Evolutionary conservation across 225 moss, liverwort and hornwort genomes (phyloP).

Genomic region (Polytrichum formosum): DNA sequence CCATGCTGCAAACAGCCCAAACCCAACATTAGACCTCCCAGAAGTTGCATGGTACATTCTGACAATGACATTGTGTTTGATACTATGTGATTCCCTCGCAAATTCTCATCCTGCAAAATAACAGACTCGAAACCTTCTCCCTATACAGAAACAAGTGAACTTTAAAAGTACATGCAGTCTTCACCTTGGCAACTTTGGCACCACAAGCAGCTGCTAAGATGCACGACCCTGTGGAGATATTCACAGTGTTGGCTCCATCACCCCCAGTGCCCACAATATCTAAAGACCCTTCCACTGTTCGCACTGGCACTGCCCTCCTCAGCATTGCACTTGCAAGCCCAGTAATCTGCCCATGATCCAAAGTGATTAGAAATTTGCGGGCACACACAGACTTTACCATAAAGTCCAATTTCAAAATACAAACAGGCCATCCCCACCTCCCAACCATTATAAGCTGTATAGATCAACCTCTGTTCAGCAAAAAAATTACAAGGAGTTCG

Average conservation of each 20-base stretch:
- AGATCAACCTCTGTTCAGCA: constrained; percentile 5
- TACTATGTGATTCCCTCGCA: constrained; percentile 3
- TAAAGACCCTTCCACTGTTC: constrained; percentile 61
- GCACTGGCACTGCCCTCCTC: constrained; percentile 61
- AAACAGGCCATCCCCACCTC: neutral
- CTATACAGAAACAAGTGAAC: neutral
- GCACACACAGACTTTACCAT: too few relatives aligned
- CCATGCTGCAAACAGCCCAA: constrained; percentile 59
- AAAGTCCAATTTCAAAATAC: neutral
- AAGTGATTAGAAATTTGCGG: too few relatives aligned
- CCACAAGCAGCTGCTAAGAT: constrained; percentile 95
- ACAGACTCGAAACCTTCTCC: constrained; percentile 1
- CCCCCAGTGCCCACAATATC: constrained; percentile 99
- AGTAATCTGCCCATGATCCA: constrained; percentile 54
- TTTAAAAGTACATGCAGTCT: neutral
- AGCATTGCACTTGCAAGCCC: constrained; percentile 93
- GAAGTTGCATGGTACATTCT: neutral
- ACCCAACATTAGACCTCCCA: neutral
- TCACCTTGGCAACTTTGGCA: constrained; percentile 91
- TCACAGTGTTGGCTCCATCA: constrained; percentile 89
- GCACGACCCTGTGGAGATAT: constrained; percentile 92
- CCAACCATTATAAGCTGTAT: constrained; percentile 5
- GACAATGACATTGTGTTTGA: neutral
- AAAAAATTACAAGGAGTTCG: constrained; percentile 1
- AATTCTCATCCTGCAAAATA: neutral